Conservation (phyloP, 1,284 basidiomycete species). For the Pseudomicrostroma phylloplanum region DNA sequence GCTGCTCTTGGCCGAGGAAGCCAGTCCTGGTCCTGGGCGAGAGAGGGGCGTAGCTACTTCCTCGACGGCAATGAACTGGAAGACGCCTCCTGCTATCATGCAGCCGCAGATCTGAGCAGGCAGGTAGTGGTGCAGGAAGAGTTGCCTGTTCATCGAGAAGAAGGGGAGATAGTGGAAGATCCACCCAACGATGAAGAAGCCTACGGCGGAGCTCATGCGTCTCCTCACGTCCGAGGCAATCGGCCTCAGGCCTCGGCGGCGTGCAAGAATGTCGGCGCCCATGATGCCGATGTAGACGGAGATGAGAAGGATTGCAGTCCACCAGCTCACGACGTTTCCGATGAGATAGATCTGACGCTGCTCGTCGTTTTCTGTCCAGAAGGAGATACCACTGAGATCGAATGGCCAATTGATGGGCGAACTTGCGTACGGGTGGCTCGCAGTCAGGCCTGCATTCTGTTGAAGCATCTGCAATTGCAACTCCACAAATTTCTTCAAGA, state of each 20-base stretch:
- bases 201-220: slow-evolving; percentile 81
- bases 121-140: slow-evolving; percentile 80
- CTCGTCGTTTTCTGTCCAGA: slow-evolving; percentile 68
- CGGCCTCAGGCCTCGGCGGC: slow-evolving; percentile 75
- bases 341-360: slow-evolving; percentile 78
- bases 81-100: slow-evolving; percentile 79
- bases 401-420: slow-evolving; percentile 97
- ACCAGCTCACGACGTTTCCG: slow-evolving; percentile 88
- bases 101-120: slow-evolving; percentile 75
- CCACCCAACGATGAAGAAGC: slow-evolving; percentile 90
- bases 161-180: slow-evolving; percentile 91
- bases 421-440: slow-evolving; percentile 90
- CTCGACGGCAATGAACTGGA: slow-evolving; percentile 68
- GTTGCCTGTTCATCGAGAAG: slow-evolving; percentile 72
- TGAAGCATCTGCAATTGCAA: slow-evolving; percentile 92
- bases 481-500: slow-evolving; percentile 90
- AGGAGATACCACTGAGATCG: slow-evolving; percentile 86
- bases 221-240: slow-evolving; percentile 75
- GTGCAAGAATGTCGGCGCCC: slow-evolving; percentile 65
- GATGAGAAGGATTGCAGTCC: slow-evolving; percentile 75
- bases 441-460: slow-evolving; percentile 91
- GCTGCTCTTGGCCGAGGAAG: slow-evolving; percentile 11
- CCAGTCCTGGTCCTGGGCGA: slow-evolving; percentile 54
- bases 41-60: slow-evolving; percentile 90
- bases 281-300: slow-evolving; percentile 79